Base-by-base conservation (phyloP, 768 basidiomycete genomes). In the Kwoniella dendrophila region DNA sequence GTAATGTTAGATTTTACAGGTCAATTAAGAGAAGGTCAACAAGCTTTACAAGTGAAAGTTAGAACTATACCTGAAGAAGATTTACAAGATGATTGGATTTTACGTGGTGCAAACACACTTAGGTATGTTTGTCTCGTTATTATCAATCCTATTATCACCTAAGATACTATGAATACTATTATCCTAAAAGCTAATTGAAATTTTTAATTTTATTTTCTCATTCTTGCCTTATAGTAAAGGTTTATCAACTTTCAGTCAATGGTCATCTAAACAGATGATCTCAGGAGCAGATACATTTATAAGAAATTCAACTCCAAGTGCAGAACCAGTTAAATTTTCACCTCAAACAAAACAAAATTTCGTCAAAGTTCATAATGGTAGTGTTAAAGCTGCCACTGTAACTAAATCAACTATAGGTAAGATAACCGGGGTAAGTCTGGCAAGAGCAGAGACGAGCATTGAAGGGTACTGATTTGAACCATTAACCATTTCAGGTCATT, bases 1-100 rank as follows among this genome's bases (percentile, higher is more conserved):
- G 88, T 91, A n/a, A 76, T 90, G 51, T 84, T 90, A 59, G 87
- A 90, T 69, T 84, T 90, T 30, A n/a, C n/a, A n/a, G 83, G 85
- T 0, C 83, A 85, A 52, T 50, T 71, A 6, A 63, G 76, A 4
- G 82, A 85, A 44, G 73, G 70, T 5, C 62, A 68, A 40, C 56
- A 61, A 33, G 52, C 58, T 4, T 78, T 83, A 24, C 82, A 84
- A 62, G 83, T 86, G 27, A 86, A 86, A 68, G 87, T 86, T 12
- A 81, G 83, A 41, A 83, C 84, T 8, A 83, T 90, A 0, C 86
- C 86, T 24, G 83, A 86, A 16, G 86, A 87, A 26, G 84, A 90
- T 66, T 83, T 85, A n/a, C n/a, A n/a, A 73, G 86, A 89, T 73
- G 87, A 86, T 56, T 76, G 75, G 85, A 82, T 91, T 44, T 78